Evolutionary conservation across 805 yeast genomes (phyloP).

Genomic region (Candida saitoana): DNA sequence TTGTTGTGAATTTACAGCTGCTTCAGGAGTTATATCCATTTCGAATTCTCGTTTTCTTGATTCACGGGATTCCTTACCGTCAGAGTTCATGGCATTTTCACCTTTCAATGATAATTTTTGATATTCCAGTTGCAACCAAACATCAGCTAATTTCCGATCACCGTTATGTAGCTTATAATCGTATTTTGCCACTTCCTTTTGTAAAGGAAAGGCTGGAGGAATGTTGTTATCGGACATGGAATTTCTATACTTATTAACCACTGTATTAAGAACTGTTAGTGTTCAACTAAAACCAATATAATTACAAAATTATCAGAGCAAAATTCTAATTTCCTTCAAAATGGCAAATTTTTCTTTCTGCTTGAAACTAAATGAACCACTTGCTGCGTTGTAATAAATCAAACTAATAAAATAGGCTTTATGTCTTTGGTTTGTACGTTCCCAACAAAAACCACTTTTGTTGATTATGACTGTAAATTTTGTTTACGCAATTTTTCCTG

Average conservation of each 20-base stretch:
- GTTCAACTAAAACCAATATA: no score
- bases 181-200: slow-evolving; percentile 22
- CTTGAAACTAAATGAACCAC: neutral
- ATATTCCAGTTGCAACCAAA: slow-evolving; percentile 28
- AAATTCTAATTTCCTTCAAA: no score
- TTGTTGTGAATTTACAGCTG: slow-evolving; percentile 7
- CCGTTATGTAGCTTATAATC: slow-evolving; percentile 32
- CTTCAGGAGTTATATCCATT: slow-evolving; percentile 1
- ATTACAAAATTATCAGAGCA: no score
- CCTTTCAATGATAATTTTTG: slow-evolving; percentile 19
- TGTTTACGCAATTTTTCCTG: neutral
- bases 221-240: slow-evolving; percentile 7
- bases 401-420: no score
- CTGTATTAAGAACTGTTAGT: neutral
- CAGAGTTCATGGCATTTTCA: neutral
- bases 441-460: neutral
- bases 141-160: slow-evolving; percentile 26
- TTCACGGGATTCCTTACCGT: slow-evolving; percentile 3
- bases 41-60: slow-evolving; percentile 4
- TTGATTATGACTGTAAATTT: neutral
- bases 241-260: neutral
- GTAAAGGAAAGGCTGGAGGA: slow-evolving; percentile 34
- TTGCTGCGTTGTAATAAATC: neutral
- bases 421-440: neutral
- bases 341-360: neutral